Conservation (phyloP, 2,329 filamentous ascomycete genomes). For the Colletotrichum destructivum region DNA sequence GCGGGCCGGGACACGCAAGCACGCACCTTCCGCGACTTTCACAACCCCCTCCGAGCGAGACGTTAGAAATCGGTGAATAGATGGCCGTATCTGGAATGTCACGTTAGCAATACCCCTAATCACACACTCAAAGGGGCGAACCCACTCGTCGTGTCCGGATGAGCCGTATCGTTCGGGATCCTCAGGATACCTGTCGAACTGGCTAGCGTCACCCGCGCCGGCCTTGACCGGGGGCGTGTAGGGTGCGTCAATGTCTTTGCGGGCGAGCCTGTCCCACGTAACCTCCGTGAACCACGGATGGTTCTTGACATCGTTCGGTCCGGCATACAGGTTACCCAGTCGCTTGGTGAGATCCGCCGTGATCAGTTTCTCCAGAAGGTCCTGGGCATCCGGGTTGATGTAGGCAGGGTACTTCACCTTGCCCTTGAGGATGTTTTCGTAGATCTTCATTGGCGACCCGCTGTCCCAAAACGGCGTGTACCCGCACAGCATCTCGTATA, state of each 20-base stretch:
- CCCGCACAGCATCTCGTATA: constrained; percentile 99
- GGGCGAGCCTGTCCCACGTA: constrained; percentile 93
- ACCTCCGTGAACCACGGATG: constrained; percentile 98
- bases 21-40: not conserved
- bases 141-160: constrained; percentile 87
- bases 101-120: constrained; percentile 18
- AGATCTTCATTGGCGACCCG: constrained; percentile 98
- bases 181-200: constrained; percentile 98
- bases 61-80: constrained; percentile 82
- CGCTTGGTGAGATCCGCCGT: constrained; percentile 96
- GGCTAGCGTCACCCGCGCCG: constrained; percentile 93
- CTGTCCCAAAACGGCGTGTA: constrained; percentile 99
- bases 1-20: constrained; percentile 14
- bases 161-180: constrained; percentile 94
- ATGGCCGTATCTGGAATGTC: constrained; percentile 74
- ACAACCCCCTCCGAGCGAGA: constrained; percentile 2
- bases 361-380: constrained; percentile 92
- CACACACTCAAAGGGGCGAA: constrained; percentile 49
- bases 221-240: constrained; percentile 97
- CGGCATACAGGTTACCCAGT: constrained; percentile 92
- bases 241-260: constrained; percentile 98
- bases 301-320: constrained; percentile 92
- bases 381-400: constrained; percentile 93
- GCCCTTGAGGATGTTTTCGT: constrained; percentile 98
- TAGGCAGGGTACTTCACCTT: constrained; percentile 97